Base-by-base conservation (phyloP, 2,329 filamentous ascomycete genomes). In the Ophiostoma ips region DNA sequence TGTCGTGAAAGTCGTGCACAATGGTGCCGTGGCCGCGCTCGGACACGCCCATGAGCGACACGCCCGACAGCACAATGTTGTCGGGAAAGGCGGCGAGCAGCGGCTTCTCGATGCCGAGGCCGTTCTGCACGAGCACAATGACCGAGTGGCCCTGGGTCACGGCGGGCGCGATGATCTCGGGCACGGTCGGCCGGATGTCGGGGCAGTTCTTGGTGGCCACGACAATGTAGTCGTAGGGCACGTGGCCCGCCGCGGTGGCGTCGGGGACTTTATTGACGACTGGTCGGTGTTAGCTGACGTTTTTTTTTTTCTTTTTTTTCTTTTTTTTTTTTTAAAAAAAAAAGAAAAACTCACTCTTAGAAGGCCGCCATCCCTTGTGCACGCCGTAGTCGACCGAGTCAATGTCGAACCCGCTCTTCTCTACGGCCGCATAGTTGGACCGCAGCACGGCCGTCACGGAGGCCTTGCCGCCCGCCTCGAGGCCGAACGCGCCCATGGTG, bases 91-190 rank as follows among this genome's bases (percentile, higher is more conserved):
- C 50, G 2, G 37, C 44, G 5, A 52, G 46, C 5, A 53, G 21
- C n/a, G 51, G 50, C 11, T 15, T 10, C 45, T 55, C 54, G 15
- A 55, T 55, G 44, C 46, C 50, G 34, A 55, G 50, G 16, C 54
- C 54, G 46, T 55, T 55, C 47, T 55, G 54, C 31, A 52, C 44
- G 16, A 55, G 50, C 12, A 48, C 50, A 7, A 55, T 46, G 21
- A 46, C 44, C n/a, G 54, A 54, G 43, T 44, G 30, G 43, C 50
- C 50, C 3, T 43, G 38, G 18, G 52, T 52, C 9, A 55, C 49
- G 12, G 53, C 53, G 2, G 54, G 52, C n/a, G 18, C 40, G 47
- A 55, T 51, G 12, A 52, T 47, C 18, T 54, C 54, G 13, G 37
- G 31, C 24, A 51, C 53, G 2, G 50, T 52, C 7, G 54, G 54